phyloP scores from a whole-genome alignment of 2,329 filamentous ascomycete genomes.

The Colletotrichum sublineola region DNA sequence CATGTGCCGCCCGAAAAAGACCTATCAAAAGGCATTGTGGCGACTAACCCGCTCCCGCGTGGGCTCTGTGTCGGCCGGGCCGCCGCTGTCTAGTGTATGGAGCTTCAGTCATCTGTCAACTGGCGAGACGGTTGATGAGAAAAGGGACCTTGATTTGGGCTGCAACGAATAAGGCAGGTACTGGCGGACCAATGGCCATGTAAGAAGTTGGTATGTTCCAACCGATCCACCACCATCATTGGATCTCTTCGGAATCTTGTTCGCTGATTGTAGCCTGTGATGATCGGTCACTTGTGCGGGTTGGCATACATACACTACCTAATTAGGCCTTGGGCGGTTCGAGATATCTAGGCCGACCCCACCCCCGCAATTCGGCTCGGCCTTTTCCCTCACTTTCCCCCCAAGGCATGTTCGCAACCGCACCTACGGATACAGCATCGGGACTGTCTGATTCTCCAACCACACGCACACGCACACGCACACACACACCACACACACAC shows the following conservation, averaged over 20 bases:
- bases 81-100: slow-evolving; percentile 2
- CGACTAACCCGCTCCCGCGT: slow-evolving; percentile 7
- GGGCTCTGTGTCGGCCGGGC: slow-evolving; percentile 25
- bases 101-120: slow-evolving; percentile 20
- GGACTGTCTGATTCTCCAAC: slow-evolving; percentile 21
- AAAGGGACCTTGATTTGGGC: not conserved
- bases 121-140: not conserved
- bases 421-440: not conserved
- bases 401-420: slow-evolving; percentile 12
- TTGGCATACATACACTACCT: not conserved
- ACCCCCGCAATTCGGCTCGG: slow-evolving; percentile 41
- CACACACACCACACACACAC: not conserved
- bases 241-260: not conserved
- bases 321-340: not conserved
- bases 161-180: not conserved
- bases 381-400: slow-evolving; percentile 19
- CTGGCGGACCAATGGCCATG: not conserved
- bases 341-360: slow-evolving; percentile 22
- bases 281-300: not conserved
- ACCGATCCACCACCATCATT: not conserved
- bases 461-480: not conserved
- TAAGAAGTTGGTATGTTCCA: too few relatives aligned
- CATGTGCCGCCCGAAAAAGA: not conserved
- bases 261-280: not conserved
- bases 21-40: not conserved